Conservation (phyloP, 805 yeast species). For the Citeromyces matritensis region DNA sequence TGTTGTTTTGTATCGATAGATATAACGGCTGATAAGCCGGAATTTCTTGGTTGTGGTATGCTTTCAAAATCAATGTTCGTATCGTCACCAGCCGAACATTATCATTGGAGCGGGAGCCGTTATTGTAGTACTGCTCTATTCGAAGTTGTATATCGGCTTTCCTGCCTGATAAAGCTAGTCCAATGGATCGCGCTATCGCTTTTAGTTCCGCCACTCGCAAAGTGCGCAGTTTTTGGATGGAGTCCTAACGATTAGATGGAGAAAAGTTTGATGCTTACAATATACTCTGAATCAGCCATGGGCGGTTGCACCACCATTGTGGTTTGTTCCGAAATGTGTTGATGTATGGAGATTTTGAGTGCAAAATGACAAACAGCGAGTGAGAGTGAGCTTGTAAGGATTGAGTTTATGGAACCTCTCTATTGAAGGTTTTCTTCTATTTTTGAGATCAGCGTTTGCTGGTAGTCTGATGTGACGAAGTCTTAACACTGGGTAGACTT, state of each 20-base stretch:
- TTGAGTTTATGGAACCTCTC: too few relatives aligned
- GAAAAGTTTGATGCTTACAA: slow-evolving; percentile 4
- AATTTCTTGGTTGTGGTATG: slow-evolving; percentile 16
- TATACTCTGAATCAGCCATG: slow-evolving; percentile 6
- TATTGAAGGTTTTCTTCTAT: too few relatives aligned
- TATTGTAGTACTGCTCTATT: slow-evolving; percentile 23
- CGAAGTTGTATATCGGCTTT: slow-evolving; percentile 49
- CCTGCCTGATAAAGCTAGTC: slow-evolving; percentile 35
- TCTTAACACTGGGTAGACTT: too few relatives aligned
- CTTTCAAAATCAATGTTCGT: slow-evolving; percentile 23
- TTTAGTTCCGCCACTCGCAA: slow-evolving; percentile 39
- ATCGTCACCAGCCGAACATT: slow-evolving; percentile 27
- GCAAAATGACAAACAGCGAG: too few relatives aligned
- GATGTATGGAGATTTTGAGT: neutral
- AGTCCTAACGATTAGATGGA: slow-evolving; percentile 7
- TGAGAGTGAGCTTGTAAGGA: too few relatives aligned
- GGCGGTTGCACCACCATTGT: slow-evolving; percentile 6
- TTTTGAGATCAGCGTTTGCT: too few relatives aligned
- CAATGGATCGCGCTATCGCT: slow-evolving; percentile 31
- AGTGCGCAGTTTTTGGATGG: slow-evolving; percentile 14
- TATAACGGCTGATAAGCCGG: slow-evolving; percentile 20
- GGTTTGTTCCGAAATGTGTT: neutral
- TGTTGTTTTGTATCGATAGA: slow-evolving; percentile 5
- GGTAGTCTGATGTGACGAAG: too few relatives aligned
- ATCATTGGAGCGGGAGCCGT: slow-evolving; percentile 16